phyloP scores from a whole-genome alignment of 208 protist genomes.

The Balamuthia mandrillaris region DNA sequence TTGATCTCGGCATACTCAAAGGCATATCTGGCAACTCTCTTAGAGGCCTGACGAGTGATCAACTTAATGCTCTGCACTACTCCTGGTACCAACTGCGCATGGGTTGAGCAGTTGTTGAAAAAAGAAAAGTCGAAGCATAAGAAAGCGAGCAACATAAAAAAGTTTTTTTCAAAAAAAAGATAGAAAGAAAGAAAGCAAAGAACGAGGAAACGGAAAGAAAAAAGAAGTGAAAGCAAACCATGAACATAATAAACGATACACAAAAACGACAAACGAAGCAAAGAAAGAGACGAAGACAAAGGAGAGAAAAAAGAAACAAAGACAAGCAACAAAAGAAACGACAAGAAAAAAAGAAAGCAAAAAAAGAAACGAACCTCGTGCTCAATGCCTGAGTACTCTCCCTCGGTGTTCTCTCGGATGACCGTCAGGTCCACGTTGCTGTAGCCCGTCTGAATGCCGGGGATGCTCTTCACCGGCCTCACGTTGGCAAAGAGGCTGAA shows the following conservation, averaged over 20 bases:
- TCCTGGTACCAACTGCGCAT: conserved; percentile 19
- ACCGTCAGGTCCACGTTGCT: conserved; percentile 72
- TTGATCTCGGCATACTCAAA: conserved; percentile 68
- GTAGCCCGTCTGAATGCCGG: conserved; percentile 63
- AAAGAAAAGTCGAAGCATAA: too few relatives aligned
- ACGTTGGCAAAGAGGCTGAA: conserved; percentile 69
- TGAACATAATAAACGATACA: neutral
- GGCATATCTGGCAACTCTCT: conserved; percentile 68
- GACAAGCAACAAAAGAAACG: neutral
- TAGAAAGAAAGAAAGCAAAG: too few relatives aligned
- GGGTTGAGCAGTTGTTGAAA: neutral
- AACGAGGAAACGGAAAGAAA: too few relatives aligned
- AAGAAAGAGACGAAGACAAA: too few relatives aligned
- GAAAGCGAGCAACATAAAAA: too few relatives aligned
- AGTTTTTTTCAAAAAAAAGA: too few relatives aligned
- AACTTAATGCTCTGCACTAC: conserved; percentile 64
- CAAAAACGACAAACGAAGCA: neutral
- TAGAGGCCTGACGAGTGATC: conserved; percentile 68
- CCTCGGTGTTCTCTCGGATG: conserved; percentile 81
- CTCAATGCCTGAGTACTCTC: conserved; percentile 75
- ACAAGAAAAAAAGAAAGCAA: neutral
- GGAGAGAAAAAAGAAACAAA: neutral
- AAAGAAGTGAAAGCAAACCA: neutral
- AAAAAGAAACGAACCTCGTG: conserved; percentile 46
- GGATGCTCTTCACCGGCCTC: conserved; percentile 54